These are phyloP conservation scores for Podospora australis DNA, from an alignment of 495 filamentous ascomycete species.

Conservation along the genomic window DNA sequence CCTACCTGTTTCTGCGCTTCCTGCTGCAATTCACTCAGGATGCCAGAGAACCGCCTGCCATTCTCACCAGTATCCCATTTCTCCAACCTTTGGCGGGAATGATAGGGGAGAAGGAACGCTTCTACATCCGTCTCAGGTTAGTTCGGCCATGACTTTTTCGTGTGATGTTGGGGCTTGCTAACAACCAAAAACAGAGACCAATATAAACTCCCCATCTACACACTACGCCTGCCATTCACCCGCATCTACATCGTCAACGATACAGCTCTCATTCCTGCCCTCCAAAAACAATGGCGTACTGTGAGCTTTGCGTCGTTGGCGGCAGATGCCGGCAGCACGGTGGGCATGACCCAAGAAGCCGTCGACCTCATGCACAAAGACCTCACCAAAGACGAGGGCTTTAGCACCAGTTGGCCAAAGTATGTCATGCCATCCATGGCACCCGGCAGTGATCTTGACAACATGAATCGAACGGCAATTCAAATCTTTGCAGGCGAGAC, in stretches of 20 bases:
- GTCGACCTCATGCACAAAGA: constrained; percentile 12
- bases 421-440: constrained; percentile 6
- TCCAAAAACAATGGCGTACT: constrained; percentile 17
- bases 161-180: background rate
- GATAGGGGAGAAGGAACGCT: constrained; percentile 15
- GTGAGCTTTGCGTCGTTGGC: constrained; percentile 13
- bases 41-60: constrained; percentile 18
- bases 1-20: constrained; percentile 19
- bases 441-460: constrained; percentile 16
- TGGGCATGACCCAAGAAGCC: constrained; percentile 17
- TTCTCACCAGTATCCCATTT: constrained; percentile 18
- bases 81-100: constrained; percentile 22
- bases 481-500: constrained; percentile 11
- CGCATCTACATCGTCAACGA: constrained; percentile 24
- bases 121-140: constrained; percentile 14
- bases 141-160: background rate
- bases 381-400: constrained; percentile 11
- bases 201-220: constrained; percentile 26
- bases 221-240: constrained; percentile 16
- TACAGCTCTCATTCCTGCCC: constrained; percentile 9
- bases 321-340: background rate
- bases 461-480: constrained; percentile 15
- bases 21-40: constrained; percentile 20
- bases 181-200: constrained; percentile 9
- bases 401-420: constrained; percentile 8